phyloP scores from a whole-genome alignment of 768 basidiomycete species.

The Multifurca ochricompacta region DNA sequence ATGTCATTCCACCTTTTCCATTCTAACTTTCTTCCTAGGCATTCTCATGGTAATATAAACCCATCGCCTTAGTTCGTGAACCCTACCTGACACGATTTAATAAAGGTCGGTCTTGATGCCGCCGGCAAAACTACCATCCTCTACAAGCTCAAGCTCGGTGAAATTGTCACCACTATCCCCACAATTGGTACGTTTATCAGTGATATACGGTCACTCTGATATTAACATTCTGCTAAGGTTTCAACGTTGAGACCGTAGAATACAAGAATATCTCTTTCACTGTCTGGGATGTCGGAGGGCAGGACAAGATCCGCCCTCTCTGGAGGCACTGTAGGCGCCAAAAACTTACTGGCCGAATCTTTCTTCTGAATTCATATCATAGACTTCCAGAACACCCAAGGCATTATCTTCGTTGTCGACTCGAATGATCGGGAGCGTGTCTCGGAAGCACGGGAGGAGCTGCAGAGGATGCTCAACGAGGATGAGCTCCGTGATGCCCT shows the following conservation, averaged over 20 bases:
- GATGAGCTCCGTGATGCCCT: constrained; percentile 98
- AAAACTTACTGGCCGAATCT: constrained; percentile 17
- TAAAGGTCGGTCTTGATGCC: constrained; percentile 95
- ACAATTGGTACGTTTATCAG: constrained; percentile 76
- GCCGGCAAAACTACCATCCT: constrained; percentile 98
- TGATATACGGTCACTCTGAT: constrained; percentile 12
- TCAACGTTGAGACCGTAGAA: constrained; percentile 99
- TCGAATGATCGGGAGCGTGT: constrained; percentile 99
- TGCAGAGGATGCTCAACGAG: constrained; percentile 99
- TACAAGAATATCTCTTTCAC: constrained; percentile 99
- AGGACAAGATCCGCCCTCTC: constrained; percentile 99
- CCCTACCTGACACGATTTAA: constrained; percentile 2
- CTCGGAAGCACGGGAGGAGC: constrained; percentile 96
- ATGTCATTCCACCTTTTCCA: constrained; percentile 21
- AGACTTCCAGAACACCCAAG: constrained; percentile 99
- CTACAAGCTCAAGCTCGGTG: constrained; percentile 99
- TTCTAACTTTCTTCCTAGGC: constrained; percentile 44
- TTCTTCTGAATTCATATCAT: constrained; percentile 17
- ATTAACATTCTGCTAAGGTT: constrained; percentile 50
- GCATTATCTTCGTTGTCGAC: constrained; percentile 99
- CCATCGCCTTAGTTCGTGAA: not conserved
- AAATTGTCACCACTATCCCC: constrained; percentile 99
- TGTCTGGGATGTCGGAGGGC: constrained; percentile 99
- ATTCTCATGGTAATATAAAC: constrained; percentile 81
- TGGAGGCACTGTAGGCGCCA: constrained; percentile 99